These are phyloP conservation scores for Capsicum rhomboideum DNA, from an alignment of 257 asterid genomes.

Conservation along the genomic window DNA sequence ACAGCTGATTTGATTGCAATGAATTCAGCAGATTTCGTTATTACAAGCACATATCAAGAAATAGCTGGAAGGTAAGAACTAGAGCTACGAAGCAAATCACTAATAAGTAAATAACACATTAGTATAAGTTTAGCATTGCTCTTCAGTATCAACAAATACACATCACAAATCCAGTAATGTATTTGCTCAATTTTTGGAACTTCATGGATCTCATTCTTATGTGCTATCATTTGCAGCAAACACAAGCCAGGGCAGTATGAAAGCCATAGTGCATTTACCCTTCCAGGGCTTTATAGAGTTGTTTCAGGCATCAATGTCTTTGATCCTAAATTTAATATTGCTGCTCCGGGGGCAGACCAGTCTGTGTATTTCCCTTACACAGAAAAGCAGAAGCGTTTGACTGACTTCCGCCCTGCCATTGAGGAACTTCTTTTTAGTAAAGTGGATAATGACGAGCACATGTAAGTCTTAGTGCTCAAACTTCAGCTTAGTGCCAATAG, in stretches of 20 bases:
- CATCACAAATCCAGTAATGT: background rate
- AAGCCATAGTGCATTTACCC: slow-evolving; percentile 66
- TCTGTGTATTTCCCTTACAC: slow-evolving; percentile 70
- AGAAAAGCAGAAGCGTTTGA: slow-evolving; percentile 53
- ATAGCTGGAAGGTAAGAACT: slow-evolving; percentile 76
- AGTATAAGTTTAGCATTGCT: background rate
- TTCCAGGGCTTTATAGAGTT: slow-evolving; percentile 81
- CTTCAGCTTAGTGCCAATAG: background rate
- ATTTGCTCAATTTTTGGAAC: background rate
- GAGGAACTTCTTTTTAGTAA: slow-evolving; percentile 74
- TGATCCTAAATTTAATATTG: slow-evolving; percentile 86
- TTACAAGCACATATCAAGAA: slow-evolving; percentile 91
- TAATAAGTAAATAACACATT: background rate
- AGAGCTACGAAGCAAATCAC: background rate
- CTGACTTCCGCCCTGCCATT: slow-evolving; percentile 44
- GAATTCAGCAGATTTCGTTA: slow-evolving; percentile 87
- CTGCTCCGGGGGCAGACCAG: slow-evolving; percentile 91
- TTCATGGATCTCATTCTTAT: background rate
- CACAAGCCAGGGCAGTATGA: slow-evolving; percentile 89
- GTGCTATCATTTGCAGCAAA: slow-evolving; percentile 48
- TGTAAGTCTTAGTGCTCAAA: slow-evolving; percentile 33
- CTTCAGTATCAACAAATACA: background rate
- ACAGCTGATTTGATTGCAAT: slow-evolving; percentile 87
- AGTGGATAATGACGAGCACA: slow-evolving; percentile 59
- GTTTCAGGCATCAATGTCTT: slow-evolving; percentile 76